Base-by-base conservation (phyloP, 2,329 filamentous ascomycete species). In the Fusarium denticulatum region DNA sequence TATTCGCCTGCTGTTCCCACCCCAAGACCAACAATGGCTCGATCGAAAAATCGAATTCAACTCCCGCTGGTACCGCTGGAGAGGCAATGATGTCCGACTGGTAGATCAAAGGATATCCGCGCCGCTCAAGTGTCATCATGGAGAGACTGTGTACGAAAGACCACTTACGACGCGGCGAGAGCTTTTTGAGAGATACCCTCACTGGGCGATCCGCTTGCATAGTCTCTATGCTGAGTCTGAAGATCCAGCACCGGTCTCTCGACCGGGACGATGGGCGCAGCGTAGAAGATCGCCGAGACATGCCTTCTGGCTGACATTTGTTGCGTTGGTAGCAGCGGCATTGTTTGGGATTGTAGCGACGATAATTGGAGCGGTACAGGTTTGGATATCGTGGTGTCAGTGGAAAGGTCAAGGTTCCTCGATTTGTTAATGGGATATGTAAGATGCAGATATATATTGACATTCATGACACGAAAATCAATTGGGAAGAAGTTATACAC, bases 331-430 rank as follows among this genome's bases (percentile, higher is more conserved):
- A 13, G 36, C 50, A 30, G 36, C 36, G 22, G 50, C 50, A 13
- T 5, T 40, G 16, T 40, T 55, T 30, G 26, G 36, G 8, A 40
- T 55, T 18, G 37, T 55, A 2, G 24, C 50, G 5, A 40, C 36
- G 3, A 40, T 55, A 55, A 28, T 39, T 22, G 26, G 50, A 4
- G 20, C 50, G 8, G 37, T 55, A 6, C 50, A 55, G 20, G 50
- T 30, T 40, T 30, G 50, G 50, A 30, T 30, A n/a, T 40, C 36
- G 18, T 55, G 50, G 50, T 55, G 50, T 13, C 36, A 55, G 7
- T 55, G 36, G 50, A 55, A 55, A 40, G 50, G 50, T 7, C 50
- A 40, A 30, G 36, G 26, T 7, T 55, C 36, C 4, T 40, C 50
- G 2, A 12, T 55, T 16, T 36, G 47, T 14, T 45, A 1, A 45